Conservation (phyloP, 176 grass and related monocot species). For the Aegilops bicornis region DNA sequence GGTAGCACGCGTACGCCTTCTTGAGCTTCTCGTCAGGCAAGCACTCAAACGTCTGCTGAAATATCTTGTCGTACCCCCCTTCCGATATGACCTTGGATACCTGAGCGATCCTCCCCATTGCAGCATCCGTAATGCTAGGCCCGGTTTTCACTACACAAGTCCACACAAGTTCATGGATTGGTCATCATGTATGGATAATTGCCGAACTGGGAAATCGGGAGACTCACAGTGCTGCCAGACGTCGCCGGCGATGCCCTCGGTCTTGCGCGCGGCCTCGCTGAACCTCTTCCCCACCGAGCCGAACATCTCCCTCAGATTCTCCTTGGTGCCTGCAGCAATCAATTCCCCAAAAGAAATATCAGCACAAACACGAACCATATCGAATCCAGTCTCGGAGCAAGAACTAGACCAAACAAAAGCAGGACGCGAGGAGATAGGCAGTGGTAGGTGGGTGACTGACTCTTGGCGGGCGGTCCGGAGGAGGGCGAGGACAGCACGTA, state of each 20-base stretch:
- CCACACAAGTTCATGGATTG: neutral
- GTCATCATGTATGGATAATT: neutral
- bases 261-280: constrained; percentile 51
- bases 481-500: constrained; percentile 42
- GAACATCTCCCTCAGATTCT: constrained; percentile 47
- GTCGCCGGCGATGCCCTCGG: constrained; percentile 56
- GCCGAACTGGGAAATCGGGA: neutral
- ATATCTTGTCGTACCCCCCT: constrained; percentile 62
- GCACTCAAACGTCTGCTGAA: constrained; percentile 44
- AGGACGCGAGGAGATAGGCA: neutral
- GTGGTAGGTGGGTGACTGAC: constrained; percentile 26
- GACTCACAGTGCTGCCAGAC: constrained; percentile 62
- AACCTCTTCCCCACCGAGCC: constrained; percentile 49
- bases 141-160: constrained; percentile 51
- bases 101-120: constrained; percentile 53
- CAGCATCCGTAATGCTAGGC: constrained; percentile 39
- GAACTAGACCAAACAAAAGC: neutral
- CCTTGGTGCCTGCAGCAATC: constrained; percentile 17
- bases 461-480: constrained; percentile 31
- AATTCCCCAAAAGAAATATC: neutral
- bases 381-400: neutral
- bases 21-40: constrained; percentile 52
- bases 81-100: constrained; percentile 55
- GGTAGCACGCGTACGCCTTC: constrained; percentile 46
- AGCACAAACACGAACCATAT: neutral